Evolutionary conservation across 768 basidiomycete genomes (phyloP).

Genomic region (Sporobolomyces roseus): DNA sequence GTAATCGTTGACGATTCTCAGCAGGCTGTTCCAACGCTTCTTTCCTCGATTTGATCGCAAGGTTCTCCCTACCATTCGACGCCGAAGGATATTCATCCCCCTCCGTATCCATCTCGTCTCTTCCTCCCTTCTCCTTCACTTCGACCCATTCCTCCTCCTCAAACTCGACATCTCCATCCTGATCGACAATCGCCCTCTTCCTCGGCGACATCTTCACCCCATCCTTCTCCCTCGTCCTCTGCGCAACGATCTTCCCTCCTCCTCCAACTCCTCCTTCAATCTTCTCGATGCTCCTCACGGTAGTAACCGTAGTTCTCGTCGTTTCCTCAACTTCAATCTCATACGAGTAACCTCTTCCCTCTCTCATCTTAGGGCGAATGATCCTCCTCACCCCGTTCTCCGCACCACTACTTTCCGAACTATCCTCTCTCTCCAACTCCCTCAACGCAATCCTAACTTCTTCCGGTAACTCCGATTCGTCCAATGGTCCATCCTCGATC

Average conservation of each 20-base stretch:
- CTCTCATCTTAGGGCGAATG: not conserved
- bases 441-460: constrained; percentile 21
- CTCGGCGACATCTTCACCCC: not conserved
- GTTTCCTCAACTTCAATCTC: constrained; percentile 46
- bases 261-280: not conserved
- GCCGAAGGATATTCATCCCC: constrained; percentile 21
- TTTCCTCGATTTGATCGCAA: constrained; percentile 26
- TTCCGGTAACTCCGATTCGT: constrained; percentile 17
- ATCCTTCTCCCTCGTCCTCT: not conserved
- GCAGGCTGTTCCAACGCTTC: constrained; percentile 46
- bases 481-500: not conserved
- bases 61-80: constrained; percentile 27
- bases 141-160: constrained; percentile 49
- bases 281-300: constrained; percentile 12
- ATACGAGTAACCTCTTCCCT: constrained; percentile 14
- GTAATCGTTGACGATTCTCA: constrained; percentile 43
- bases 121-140: constrained; percentile 32
- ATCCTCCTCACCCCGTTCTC: not conserved
- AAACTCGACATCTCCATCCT: not conserved
- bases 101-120: not conserved
- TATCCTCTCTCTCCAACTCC: constrained; percentile 7
- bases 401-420: not conserved
- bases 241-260: constrained; percentile 22
- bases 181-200: not conserved
- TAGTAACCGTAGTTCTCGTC: constrained; percentile 34